A percentile compares a stretch with the other conserved stretches of the same genome.
These are phyloP conservation scores for Halenospora varia DNA, from an alignment of 495 filamentous ascomycete genomes.

Conservation along the genomic window DNA sequence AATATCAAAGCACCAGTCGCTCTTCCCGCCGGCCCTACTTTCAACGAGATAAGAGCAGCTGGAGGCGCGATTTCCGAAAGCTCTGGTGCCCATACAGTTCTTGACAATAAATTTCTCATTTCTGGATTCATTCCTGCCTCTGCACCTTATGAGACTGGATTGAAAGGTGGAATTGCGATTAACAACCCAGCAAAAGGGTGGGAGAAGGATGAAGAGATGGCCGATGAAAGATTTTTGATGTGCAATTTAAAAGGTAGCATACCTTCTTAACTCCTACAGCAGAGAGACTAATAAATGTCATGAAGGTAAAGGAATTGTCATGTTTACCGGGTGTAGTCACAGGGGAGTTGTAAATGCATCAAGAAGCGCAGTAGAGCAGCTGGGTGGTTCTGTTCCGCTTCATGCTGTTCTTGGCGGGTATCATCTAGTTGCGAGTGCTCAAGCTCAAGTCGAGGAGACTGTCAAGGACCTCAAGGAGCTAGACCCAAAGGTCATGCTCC, in stretches of 20 bases:
- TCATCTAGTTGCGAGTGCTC: conserved; percentile 49
- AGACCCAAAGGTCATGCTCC: conserved; percentile 49
- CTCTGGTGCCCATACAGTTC: conserved; percentile 43
- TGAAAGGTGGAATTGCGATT: conserved; percentile 45
- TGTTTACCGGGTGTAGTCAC: conserved; percentile 62
- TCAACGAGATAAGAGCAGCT: conserved; percentile 44
- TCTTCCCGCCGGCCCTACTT: conserved; percentile 54
- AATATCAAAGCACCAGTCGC: conserved; percentile 40
- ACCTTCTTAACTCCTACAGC: not conserved
- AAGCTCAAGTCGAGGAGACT: conserved; percentile 41
- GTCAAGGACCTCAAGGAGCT: conserved; percentile 48
- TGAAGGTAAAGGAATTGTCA: conserved; percentile 48
- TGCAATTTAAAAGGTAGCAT: conserved; percentile 53
- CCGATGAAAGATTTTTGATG: conserved; percentile 56
- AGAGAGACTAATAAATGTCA: not conserved
- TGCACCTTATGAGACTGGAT: conserved; percentile 50
- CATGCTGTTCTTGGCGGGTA: conserved; percentile 59
- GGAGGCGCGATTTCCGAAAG: conserved; percentile 44
- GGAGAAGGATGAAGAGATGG: conserved; percentile 50
- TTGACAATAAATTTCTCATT: conserved; percentile 52
- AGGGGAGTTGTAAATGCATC: conserved; percentile 56
- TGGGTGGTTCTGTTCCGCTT: conserved; percentile 35
- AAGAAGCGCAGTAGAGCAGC: conserved; percentile 42
- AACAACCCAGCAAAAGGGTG: conserved; percentile 39
- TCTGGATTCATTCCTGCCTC: conserved; percentile 54